Evolutionary conservation across 305 asterid genomes (phyloP).

Genomic region (Solanum hybrid): DNA sequence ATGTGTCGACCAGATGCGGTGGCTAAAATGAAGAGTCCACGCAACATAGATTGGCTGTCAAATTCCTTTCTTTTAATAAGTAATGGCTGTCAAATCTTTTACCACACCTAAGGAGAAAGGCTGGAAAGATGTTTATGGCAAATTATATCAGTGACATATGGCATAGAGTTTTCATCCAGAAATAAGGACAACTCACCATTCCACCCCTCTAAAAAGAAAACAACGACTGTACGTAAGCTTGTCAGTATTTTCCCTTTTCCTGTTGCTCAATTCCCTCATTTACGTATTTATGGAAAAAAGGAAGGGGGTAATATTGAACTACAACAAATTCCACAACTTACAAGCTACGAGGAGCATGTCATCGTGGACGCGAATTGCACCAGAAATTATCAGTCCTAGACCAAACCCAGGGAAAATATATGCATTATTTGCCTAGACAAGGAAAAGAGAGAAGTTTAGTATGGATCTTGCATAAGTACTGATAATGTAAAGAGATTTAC

Average conservation of each 20-base stretch:
- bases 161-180: background rate
- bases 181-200: background rate
- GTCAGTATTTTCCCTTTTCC: background rate
- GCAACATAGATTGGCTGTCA: background rate
- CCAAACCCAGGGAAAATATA: constrained; percentile 97
- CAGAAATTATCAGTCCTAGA: constrained; percentile 93
- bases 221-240: background rate
- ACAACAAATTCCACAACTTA: constrained; percentile 31
- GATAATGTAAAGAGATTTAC: background rate
- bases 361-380: constrained; percentile 93
- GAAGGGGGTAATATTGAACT: background rate
- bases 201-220: background rate
- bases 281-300: background rate
- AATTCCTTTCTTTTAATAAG: background rate
- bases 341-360: constrained; percentile 98
- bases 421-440: constrained; percentile 79
- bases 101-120: background rate
- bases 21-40: background rate
- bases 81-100: background rate
- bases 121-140: background rate
- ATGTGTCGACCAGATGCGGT: background rate
- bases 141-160: background rate
- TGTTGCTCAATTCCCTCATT: background rate
- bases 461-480: background rate
- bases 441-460: background rate